A percentile compares a stretch with the other conserved stretches of the same genome.
Conservation (phyloP, 306 rosid species). For the Amphicarpaea edgeworthii region DNA sequence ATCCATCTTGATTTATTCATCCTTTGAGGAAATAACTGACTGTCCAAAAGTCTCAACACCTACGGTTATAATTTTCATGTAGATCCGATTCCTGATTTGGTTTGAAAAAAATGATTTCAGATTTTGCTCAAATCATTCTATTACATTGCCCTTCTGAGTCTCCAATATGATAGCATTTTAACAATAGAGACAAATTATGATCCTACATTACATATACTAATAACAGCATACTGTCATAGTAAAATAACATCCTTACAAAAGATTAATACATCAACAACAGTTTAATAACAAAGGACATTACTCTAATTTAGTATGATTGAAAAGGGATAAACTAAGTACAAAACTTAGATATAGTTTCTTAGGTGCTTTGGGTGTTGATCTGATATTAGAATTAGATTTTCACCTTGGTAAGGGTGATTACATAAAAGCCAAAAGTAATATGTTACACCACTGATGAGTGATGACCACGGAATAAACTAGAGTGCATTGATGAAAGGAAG, state of each 20-base stretch:
- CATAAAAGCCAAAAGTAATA: not conserved
- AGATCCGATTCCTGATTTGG: constrained; percentile 6
- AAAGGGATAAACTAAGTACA: not conserved
- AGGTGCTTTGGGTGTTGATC: not conserved
- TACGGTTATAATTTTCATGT: not conserved
- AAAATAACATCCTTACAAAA: not conserved
- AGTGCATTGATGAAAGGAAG: constrained; percentile 3
- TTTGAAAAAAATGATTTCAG: not conserved
- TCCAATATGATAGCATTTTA: not conserved
- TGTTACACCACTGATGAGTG: constrained; percentile 5
- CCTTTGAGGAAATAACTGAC: constrained; percentile 17
- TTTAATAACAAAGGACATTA: not conserved
- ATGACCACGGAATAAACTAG: not conserved
- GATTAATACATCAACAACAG: constrained; percentile 5
- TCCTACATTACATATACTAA: not conserved
- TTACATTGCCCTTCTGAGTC: not conserved
- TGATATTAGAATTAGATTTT: not conserved
- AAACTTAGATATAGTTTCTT: not conserved
- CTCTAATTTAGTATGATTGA: not conserved
- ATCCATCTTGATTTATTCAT: not conserved
- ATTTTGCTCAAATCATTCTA: constrained; percentile 2
- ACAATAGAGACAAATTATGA: not conserved
- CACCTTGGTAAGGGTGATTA: not conserved
- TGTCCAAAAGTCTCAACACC: not conserved
- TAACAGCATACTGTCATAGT: not conserved